phyloP scores from a whole-genome alignment of 371 early-diverging fungal species.

The Mucor velutinosus region DNA sequence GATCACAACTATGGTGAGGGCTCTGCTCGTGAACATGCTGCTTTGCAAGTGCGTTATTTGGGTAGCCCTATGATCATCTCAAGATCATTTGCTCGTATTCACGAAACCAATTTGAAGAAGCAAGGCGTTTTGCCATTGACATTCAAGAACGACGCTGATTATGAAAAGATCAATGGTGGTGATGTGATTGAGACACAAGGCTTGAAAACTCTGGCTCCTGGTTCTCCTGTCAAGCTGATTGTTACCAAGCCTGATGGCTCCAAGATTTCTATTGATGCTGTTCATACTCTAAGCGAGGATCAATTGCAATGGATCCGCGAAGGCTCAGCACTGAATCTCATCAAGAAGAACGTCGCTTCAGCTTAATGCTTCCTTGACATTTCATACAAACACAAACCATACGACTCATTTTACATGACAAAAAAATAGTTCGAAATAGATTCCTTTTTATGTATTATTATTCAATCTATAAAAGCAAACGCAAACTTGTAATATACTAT shows the following conservation, averaged over 20 bases:
- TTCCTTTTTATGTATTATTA: background rate
- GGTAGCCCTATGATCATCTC: conserved; percentile 90
- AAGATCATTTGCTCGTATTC: conserved; percentile 96
- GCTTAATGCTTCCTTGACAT: background rate
- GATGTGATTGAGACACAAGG: conserved; percentile 85
- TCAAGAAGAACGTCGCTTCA: conserved; percentile 29
- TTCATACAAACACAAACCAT: background rate
- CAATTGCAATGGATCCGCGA: conserved; percentile 95
- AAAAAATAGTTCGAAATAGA: background rate
- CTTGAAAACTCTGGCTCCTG: conserved; percentile 66
- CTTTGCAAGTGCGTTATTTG: conserved; percentile 91
- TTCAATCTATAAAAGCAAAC: background rate
- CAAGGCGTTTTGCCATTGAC: conserved; percentile 96
- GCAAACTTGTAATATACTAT: too few species aligned
- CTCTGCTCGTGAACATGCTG: conserved; percentile 97
- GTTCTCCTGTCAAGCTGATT: conserved; percentile 58
- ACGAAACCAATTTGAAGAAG: conserved; percentile 98
- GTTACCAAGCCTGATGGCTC: conserved; percentile 62
- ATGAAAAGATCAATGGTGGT: conserved; percentile 74
- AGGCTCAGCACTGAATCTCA: conserved; percentile 87
- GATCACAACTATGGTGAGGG: conserved; percentile 99
- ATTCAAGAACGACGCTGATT: conserved; percentile 83
- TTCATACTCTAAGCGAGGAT: conserved; percentile 92
- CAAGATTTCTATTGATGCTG: conserved; percentile 57
- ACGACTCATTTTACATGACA: background rate